These are phyloP conservation scores for Tetrahymena thermophila DNA, from an alignment of 73 alveolate species.

Conservation along the genomic window DNA sequence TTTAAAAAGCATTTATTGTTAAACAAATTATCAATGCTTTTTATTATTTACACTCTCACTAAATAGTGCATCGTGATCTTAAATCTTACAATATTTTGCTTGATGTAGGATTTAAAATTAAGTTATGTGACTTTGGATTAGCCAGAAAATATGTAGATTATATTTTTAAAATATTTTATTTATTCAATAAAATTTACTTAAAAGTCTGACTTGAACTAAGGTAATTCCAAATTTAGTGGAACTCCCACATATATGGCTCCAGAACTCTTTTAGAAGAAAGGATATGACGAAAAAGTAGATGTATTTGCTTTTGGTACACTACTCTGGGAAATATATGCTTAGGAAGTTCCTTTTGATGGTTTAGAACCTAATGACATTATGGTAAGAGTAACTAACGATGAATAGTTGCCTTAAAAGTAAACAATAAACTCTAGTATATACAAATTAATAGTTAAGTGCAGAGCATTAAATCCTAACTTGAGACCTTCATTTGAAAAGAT, in stretches of 20 bases:
- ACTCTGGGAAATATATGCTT: conserved; percentile 93
- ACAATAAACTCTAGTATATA: conserved; percentile 48
- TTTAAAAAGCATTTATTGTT: conserved; percentile 66
- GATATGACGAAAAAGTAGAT: conserved; percentile 92
- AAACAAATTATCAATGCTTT: conserved; percentile 70
- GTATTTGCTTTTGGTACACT: conserved; percentile 97
- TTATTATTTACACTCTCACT: conserved; percentile 78
- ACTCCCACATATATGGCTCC: conserved; percentile 99
- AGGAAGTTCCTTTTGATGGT: conserved; percentile 96
- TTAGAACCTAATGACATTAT: conserved; percentile 87
- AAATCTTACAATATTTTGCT: conserved; percentile 88
- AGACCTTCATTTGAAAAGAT: conserved; percentile 67
- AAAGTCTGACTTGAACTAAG: conserved; percentile 85
- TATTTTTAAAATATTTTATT: not conserved
- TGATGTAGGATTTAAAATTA: conserved; percentile 67
- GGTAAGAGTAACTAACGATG: conserved; percentile 73
- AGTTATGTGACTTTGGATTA: conserved; percentile 96
- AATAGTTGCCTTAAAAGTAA: conserved; percentile 12
- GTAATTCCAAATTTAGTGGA: conserved; percentile 94
- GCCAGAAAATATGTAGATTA: conserved; percentile 70
- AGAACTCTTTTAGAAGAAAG: conserved; percentile 85
- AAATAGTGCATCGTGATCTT: conserved; percentile 97
- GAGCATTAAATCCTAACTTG: conserved; percentile 49
- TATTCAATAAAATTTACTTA: not conserved
- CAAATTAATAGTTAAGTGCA: conserved; percentile 56